Base-by-base conservation (phyloP, 352 stramenopile genomes). In the Phytophthora chlamydospora region DNA sequence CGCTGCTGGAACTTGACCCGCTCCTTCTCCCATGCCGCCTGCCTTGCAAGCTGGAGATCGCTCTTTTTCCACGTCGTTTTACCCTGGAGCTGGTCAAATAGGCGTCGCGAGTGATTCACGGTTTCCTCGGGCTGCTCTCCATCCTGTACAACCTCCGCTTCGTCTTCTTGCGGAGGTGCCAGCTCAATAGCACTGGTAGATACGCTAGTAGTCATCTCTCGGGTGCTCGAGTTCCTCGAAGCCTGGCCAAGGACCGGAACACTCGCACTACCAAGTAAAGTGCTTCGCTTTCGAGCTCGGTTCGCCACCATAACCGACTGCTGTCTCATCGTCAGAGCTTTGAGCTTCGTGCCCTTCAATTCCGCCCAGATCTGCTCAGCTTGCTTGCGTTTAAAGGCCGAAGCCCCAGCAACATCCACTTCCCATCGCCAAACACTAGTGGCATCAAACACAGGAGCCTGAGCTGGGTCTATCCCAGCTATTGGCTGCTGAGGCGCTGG, bases 1-100 rank as follows among this genome's bases (percentile, higher is more conserved):
- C 85, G 73, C 19, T 80, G 63, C 24, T 90, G 78, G 29, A 92
- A 92, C 46, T 90, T 91, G 0, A 64, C 49, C 2, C 79, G 71
- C 56, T 92, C 83, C 29, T 74, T 76, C 17, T 85, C 74, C 85
- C 83, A 92, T 11, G 83, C 85, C 8, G 51, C 61, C 36, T 91
- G 76, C 10, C 83, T 77, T 11, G 85, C 85, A 7, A 85, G 14
- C 46, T 91, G 85, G 7, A 91, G 65, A 40, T 89, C 83, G 27
- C 79, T 90, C 58, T 89, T 85, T 40, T 87, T 90, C 83, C 83
- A 94, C 14, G 81, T 92, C 4, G 57, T 60, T 32, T 88, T 72
- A 1, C 85, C 85, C 8, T 85, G 70, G 1, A 94, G 64, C 54
- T 94, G 85, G 17, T 78, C 66, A 36, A 94, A 91, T n/a, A 94